Percentiles rank a stretch among this genome's conserved stretches.
phyloP scores from a whole-genome alignment of 2,329 filamentous ascomycete genomes.

The Didymella segeticola region DNA sequence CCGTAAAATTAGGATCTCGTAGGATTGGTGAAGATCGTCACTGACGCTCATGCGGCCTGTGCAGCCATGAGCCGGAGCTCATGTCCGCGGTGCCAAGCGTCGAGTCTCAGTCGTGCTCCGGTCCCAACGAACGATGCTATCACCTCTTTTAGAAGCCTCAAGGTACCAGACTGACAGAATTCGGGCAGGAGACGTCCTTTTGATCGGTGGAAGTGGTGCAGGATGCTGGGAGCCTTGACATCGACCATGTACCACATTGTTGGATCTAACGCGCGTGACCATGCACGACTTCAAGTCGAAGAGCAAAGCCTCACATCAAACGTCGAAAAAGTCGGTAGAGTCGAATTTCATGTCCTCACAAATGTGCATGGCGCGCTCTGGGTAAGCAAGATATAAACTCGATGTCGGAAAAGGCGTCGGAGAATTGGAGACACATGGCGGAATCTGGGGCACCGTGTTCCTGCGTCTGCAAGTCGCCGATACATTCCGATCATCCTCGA shows the following conservation, averaged over 20 bases:
- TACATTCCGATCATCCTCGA: conserved; percentile 4
- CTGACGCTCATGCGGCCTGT: background rate
- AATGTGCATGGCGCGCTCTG: background rate
- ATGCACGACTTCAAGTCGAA: background rate
- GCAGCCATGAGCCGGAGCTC: background rate
- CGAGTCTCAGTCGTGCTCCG: no score
- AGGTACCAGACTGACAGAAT: no score
- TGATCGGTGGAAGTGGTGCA: background rate
- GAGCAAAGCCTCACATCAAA: background rate
- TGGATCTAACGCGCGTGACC: background rate
- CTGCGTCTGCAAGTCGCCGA: conserved; percentile 12
- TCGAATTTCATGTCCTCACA: background rate
- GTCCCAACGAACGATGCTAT: no score
- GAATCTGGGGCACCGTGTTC: conserved; percentile 16
- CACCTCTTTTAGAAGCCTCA: no score
- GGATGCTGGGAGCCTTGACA: background rate
- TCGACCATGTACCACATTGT: conserved; percentile 3
- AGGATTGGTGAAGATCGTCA: background rate
- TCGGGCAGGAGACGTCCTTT: background rate
- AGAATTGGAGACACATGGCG: conserved; percentile 1
- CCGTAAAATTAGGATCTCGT: background rate
- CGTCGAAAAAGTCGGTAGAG: background rate
- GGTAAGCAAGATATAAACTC: background rate
- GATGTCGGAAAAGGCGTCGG: conserved; percentile 9
- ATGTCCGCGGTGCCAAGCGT: background rate